Base-by-base conservation (phyloP, 202 grass and related monocot species). In the Elaeis oleifera region DNA sequence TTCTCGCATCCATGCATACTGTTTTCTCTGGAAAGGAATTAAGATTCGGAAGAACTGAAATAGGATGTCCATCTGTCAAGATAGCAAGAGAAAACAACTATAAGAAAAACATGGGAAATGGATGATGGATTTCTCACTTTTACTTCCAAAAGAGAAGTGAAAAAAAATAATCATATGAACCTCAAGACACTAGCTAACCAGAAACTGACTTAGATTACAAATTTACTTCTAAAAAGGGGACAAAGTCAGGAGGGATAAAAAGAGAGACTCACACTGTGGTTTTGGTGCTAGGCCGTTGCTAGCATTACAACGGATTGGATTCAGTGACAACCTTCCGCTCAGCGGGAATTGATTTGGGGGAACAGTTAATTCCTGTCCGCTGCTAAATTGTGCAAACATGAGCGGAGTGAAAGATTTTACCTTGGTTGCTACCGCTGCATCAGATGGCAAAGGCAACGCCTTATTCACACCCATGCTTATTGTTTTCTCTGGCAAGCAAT, bases 391-490 rank as follows among this genome's bases (percentile, higher is more conserved):
- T 49, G 54, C 28, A 11, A 48, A 29, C 54, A 49, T 49, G 0
- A 58, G 67, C 14, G 36, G 32, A n/a, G 67, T 50, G 32, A 58
- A 70, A 25, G 58, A 70, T 11, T 31, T 53, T 5, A 58, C 36
- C 20, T 44, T 23, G 25, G 5, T 68, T 3, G 39, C 16, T 16
- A 26, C 17, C 21, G 18, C 23, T 18, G 16, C 16, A 56, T 56
- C 18, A 44, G 36, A 44, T 44, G 19, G 9, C 31, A 9, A n/a
- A 70, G 23, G 20, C 54, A 70, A 20, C 1, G 58, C 20, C 31
- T 13, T 49, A 5, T 28, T 23, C 23, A 28, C 66, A 69, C 56
- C 52, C 67, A n/a, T 23, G 8, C 11, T 44, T 44, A 44, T 44
- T 44, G 36, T 44, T 44, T 44, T 44, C 36, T 44, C 36, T 44